Conservation (phyloP, 805 yeast species). For the Hanseniaspora mollemarum region DNA sequence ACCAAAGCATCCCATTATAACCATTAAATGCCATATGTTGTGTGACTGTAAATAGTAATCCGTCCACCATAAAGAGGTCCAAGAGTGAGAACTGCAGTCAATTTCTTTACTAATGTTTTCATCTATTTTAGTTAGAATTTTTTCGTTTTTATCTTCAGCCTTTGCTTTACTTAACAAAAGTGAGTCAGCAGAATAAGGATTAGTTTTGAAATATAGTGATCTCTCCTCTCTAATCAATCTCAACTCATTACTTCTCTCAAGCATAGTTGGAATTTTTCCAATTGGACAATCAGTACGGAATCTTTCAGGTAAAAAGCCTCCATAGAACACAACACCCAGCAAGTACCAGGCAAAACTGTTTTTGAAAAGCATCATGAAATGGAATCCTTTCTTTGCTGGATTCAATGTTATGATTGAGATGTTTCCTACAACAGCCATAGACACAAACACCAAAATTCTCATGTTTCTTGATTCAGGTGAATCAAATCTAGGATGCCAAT, state of each 20-base stretch:
- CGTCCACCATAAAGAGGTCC: conserved; percentile 69
- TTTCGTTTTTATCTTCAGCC: not conserved
- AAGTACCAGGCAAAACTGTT: conserved; percentile 63
- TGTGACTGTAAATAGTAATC: conserved; percentile 69
- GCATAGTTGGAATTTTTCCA: conserved; percentile 36
- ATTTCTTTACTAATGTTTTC: conserved; percentile 18
- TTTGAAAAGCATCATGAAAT: conserved; percentile 38
- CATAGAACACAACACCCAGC: conserved; percentile 77
- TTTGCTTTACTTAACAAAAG: not conserved
- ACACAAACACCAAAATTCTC: conserved; percentile 67
- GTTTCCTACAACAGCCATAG: conserved; percentile 66
- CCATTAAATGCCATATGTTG: conserved; percentile 89
- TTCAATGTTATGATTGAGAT: conserved; percentile 38
- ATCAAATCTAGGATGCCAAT: conserved; percentile 90
- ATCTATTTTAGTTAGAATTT: not conserved
- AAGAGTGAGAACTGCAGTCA: conserved; percentile 27
- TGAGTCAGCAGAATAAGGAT: not conserved
- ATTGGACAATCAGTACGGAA: conserved; percentile 61
- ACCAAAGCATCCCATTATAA: conserved; percentile 76
- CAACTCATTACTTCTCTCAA: conserved; percentile 25
- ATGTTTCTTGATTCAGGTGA: conserved; percentile 71
- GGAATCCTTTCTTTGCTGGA: conserved; percentile 4
- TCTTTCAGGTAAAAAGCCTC: conserved; percentile 78
- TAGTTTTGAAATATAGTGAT: conserved; percentile 32
- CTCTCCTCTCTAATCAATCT: conserved; percentile 27